Evolutionary conservation across 2,329 filamentous ascomycete species (phyloP).

Genomic region (Alternaria sp.): DNA sequence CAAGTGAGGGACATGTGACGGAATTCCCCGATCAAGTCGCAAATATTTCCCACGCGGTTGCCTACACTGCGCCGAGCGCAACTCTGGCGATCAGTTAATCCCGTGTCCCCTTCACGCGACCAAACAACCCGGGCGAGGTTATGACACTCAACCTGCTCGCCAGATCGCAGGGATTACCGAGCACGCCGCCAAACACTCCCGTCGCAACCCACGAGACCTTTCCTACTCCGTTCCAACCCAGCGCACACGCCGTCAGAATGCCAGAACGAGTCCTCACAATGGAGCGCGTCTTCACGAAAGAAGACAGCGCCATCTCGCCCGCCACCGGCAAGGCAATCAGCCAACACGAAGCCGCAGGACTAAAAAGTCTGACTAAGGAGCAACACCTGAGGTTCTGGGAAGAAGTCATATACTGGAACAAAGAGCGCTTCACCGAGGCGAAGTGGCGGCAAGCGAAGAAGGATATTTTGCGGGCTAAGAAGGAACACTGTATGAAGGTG

Average conservation of each 20-base stretch:
- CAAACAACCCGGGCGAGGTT: not conserved
- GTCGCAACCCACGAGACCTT: not conserved
- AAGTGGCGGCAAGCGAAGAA: constrained; percentile 11
- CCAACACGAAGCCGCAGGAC: constrained; percentile 19
- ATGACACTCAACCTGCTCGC: not conserved
- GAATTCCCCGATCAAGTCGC: not conserved
- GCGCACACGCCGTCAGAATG: not conserved
- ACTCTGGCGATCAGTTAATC: not conserved
- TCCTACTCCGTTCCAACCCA: too few relatives aligned
- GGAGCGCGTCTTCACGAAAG: too few relatives aligned
- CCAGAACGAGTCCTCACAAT: not conserved
- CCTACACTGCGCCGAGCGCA: not conserved
- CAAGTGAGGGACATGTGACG: not conserved
- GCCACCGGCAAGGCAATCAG: constrained; percentile 5
- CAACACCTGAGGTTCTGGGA: constrained; percentile 12
- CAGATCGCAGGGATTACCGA: not conserved
- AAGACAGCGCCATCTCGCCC: not conserved
- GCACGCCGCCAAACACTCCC: not conserved
- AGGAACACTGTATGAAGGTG: constrained; percentile 12
- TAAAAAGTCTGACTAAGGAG: constrained; percentile 19
- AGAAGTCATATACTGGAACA: constrained; percentile 13
- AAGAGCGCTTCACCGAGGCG: constrained; percentile 17
- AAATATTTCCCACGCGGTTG: not conserved
- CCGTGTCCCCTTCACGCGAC: not conserved
- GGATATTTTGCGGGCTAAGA: not conserved